Base-by-base conservation (phyloP, 345 rosid genomes). In the Gossypium australe region DNA sequence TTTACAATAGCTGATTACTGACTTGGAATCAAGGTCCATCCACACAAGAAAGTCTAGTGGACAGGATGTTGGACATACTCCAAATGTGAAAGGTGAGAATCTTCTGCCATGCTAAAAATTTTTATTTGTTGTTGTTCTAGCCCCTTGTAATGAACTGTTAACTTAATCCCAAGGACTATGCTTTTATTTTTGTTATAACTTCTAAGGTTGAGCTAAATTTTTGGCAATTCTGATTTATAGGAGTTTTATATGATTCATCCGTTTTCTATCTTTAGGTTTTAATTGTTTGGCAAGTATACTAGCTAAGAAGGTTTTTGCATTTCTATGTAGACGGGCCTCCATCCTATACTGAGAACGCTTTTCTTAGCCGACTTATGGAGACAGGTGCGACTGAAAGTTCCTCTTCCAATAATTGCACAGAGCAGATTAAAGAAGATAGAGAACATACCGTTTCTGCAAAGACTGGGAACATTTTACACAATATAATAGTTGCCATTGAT, bases 381-480 rank as follows among this genome's bases (percentile, higher is more conserved):
- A 88, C 91, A 25, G 97, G 96, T 82, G 99, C 97, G n/a, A 93
- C 94, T 34, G 98, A 93, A 81, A 86, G 85, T 83, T 91, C 94
- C 57, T 88, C 87, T 1, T 60, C 85, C n/a, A 76, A 69, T 77
- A 80, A 74, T 76, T 82, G 88, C 82, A 80, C 78, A 22, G 80
- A 79, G 79, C 77, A 49, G 72, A 84, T 85, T 63, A 87, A 86
- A 77, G 90, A 81, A 76, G 80, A 79, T 44, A 68, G 81, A 64
- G 86, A 75, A 60, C 86, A 72, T 63, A 80, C 71, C 62, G 74
- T 78, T 9, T 66, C 80, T 78, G 83, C 80, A 55, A 89, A 83
- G 82, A 47, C 81, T 77, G 80, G 78, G 64, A 81, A 80, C 74
- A 79, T 88, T 73, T 67, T 92, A 64, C 25, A 43, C 73, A 89